A percentile compares a stretch with the other conserved stretches of the same genome.
Conservation (phyloP, 352 stramenopile genomes). For the Pythium sp. region DNA sequence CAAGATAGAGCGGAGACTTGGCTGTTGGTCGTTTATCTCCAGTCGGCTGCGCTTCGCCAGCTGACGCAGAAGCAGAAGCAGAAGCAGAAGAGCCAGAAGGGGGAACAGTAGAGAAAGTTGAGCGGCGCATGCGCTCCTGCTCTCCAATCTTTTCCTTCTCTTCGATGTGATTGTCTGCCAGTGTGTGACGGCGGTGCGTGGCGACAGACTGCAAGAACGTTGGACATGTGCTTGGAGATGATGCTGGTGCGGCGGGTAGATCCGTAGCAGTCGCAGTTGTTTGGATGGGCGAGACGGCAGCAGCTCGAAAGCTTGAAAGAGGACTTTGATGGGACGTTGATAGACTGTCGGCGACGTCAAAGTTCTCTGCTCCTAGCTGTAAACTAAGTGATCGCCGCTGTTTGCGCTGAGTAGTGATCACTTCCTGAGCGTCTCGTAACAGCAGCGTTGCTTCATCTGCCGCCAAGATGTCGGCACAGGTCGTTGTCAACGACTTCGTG, state of each 20-base stretch:
- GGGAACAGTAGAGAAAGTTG: conserved; percentile 1
- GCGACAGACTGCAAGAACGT: conserved; percentile 14
- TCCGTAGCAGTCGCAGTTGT: background rate
- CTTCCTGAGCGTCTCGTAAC: background rate
- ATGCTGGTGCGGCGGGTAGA: background rate
- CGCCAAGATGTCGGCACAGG: conserved; percentile 16
- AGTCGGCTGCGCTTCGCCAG: background rate
- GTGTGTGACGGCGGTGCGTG: conserved; percentile 17
- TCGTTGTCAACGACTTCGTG: conserved; percentile 9
- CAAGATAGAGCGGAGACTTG: conserved; percentile 39
- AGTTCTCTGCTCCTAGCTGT: background rate
- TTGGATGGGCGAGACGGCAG: conserved; percentile 7
- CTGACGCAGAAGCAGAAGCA: background rate
- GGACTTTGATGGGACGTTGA: background rate
- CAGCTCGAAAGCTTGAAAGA: background rate
- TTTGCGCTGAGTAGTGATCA: background rate
- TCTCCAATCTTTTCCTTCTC: conserved; percentile 3
- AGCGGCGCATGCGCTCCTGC: conserved; percentile 10
- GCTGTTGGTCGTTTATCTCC: background rate
- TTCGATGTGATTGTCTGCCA: conserved; percentile 18
- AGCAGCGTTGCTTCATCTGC: conserved; percentile 1
- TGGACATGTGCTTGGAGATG: background rate
- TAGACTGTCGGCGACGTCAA: background rate
- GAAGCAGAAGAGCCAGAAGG: background rate
- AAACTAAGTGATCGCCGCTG: background rate